Evolutionary conservation across 139 green algal species (phyloP), one percentile per base, ranked within the genome.

Genomic region (Mesotaenium endlicherianum): DNA sequence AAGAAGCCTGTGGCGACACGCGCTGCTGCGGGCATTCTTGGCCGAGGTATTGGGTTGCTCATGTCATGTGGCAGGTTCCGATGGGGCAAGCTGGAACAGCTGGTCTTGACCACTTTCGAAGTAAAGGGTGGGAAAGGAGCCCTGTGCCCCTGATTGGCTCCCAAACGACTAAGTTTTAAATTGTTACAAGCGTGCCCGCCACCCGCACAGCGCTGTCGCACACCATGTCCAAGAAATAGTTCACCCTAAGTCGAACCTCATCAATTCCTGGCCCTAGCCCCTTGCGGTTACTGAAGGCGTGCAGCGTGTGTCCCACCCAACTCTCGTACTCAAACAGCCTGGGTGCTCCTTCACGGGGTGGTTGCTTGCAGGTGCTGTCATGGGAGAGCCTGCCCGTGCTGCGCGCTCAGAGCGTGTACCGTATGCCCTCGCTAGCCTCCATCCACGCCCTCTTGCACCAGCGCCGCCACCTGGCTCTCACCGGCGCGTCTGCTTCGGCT

Each of bases 371-470:
- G 82, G 75, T 26, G 16, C 31, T 88, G 41, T 76, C 83, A 40
- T 88, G 83, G 83, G 83, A 88, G 53, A 80, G 49, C 57, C 42
- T 86, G 45, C 83, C 83, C 1, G 42, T 30, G 8, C 59, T 88
- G 16, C 42, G 55, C 1, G 16, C 40, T 31, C 64, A 75, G 38
- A 31, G 76, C 36, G 39, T 88, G 20, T 88, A 88, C 58, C 83
- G 83, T 38, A 57, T 81, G 64, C 83, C 83, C 1, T 85, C 45
- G 11, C n/a, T 88, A 6, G 11, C 76, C 17, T 31, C 47, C 38
- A 20, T 85, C 16, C 47, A 41, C 14, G 59, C 76, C 30, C 67
- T 71, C 16, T n/a, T 84, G 44, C 1, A 26, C 0, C 83, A 84
- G 26, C 68, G 43, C 40, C 70, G 39, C 39, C n/a, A 1, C n/a